Evolutionary conservation across 345 rosid species (phyloP).

Genomic region (Sonneratia alba): DNA sequence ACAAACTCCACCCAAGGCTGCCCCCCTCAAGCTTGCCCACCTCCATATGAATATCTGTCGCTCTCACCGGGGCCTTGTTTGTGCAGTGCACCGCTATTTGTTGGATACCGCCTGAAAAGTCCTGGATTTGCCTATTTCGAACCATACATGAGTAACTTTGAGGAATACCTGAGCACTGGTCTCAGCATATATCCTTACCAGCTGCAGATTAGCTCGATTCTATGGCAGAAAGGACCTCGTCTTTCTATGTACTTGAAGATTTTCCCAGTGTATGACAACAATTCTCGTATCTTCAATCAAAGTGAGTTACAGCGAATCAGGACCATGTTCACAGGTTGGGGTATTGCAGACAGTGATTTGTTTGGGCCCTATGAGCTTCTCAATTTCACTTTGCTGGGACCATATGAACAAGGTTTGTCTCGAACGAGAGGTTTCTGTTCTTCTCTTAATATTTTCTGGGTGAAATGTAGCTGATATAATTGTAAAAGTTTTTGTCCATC

Average conservation of each 20-base stretch:
- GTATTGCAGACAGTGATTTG: constrained; percentile 44
- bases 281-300: constrained; percentile 36
- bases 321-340: constrained; percentile 68
- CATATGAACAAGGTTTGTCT: constrained; percentile 60
- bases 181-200: constrained; percentile 45
- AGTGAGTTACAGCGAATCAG: constrained; percentile 60
- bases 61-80: constrained; percentile 39
- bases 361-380: constrained; percentile 95
- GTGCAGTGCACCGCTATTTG: constrained; percentile 71
- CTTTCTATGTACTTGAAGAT: constrained; percentile 60
- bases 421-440: background rate
- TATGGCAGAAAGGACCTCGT: constrained; percentile 76
- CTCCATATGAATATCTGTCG: constrained; percentile 45
- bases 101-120: constrained; percentile 86
- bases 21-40: constrained; percentile 47
- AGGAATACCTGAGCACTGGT: constrained; percentile 43
- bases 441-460: background rate
- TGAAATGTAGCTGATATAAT: background rate
- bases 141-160: constrained; percentile 37
- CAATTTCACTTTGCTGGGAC: constrained; percentile 44
- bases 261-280: constrained; percentile 42
- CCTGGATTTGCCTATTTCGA: constrained; percentile 67
- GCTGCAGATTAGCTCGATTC: constrained; percentile 34
- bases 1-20: constrained; percentile 29
- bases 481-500: background rate